phyloP scores from a whole-genome alignment of 1,284 basidiomycete species.

The Ustilago bromivora region DNA sequence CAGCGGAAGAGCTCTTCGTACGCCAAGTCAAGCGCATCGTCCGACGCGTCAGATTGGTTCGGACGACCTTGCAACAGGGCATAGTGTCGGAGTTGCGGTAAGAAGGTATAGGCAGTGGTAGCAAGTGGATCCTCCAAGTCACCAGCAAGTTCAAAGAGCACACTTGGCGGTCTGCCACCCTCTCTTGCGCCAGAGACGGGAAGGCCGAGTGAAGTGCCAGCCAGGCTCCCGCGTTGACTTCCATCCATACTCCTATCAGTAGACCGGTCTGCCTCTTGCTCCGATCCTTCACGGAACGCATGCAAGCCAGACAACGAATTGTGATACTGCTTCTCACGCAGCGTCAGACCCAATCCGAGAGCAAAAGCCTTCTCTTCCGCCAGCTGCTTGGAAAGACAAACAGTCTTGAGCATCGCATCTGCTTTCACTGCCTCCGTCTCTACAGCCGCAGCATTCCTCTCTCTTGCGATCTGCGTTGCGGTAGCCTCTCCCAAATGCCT shows the following conservation, averaged over 20 bases:
- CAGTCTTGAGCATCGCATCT: not conserved
- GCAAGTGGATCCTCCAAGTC: not conserved
- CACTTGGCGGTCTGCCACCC: not conserved
- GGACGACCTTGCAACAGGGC: slow-evolving; percentile 12
- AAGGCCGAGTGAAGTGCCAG: not conserved
- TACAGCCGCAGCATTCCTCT: not conserved
- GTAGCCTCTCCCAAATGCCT: not conserved
- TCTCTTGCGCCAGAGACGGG: not conserved
- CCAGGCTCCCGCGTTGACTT: not conserved
- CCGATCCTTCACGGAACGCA: not conserved
- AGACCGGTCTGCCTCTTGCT: not conserved
- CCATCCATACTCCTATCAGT: not conserved
- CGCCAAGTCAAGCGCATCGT: not conserved
- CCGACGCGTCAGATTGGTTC: not conserved
- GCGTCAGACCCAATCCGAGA: slow-evolving; percentile 14
- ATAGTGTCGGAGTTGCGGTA: slow-evolving; percentile 11
- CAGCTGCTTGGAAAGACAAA: slow-evolving; percentile 3
- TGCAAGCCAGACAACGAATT: not conserved
- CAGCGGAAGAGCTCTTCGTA: slow-evolving; percentile 24
- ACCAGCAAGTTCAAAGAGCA: slow-evolving; percentile 6
- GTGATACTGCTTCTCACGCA: not conserved
- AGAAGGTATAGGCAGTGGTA: too few relatives aligned
- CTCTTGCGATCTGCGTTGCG: slow-evolving; percentile 8
- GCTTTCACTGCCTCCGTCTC: not conserved
- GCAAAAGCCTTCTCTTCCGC: slow-evolving; percentile 29